Conservation (phyloP, 108 stramenopile species). For the Stephanodiscus triporus region DNA sequence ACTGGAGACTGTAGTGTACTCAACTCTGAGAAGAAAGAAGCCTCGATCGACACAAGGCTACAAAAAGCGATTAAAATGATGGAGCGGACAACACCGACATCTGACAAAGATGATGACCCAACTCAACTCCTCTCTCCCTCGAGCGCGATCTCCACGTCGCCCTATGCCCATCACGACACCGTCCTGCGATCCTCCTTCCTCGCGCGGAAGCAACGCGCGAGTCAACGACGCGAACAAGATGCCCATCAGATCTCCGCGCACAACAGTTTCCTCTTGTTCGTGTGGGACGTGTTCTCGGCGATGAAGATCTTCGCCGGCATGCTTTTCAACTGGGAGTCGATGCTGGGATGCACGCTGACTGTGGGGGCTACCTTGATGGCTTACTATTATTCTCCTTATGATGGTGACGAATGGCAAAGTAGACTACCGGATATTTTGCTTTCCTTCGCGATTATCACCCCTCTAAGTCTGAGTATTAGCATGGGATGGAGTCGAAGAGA, state of each 20-base stretch:
- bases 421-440: slow-evolving; percentile 36
- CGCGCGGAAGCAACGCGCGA: not conserved
- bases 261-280: slow-evolving; percentile 23
- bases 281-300: slow-evolving; percentile 42
- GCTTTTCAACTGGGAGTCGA: slow-evolving; percentile 55
- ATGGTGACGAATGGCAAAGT: slow-evolving; percentile 40
- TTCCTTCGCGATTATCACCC: slow-evolving; percentile 60
- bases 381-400: slow-evolving; percentile 13
- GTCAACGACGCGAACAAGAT: slow-evolving; percentile 6
- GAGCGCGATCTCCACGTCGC: slow-evolving; percentile 22
- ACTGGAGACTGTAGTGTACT: too few relatives aligned
- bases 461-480: slow-evolving; percentile 46
- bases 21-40: too few relatives aligned
- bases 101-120: slow-evolving; percentile 6
- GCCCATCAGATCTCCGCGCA: slow-evolving; percentile 18
- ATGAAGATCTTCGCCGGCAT: slow-evolving; percentile 47
- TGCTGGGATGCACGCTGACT: slow-evolving; percentile 53
- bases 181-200: slow-evolving; percentile 8
- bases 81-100: not conserved
- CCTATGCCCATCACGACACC: slow-evolving; percentile 12
- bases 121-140: slow-evolving; percentile 9
- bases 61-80: not conserved
- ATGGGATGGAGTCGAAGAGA: slow-evolving; percentile 62
- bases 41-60: too few relatives aligned
- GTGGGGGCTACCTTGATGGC: slow-evolving; percentile 53